Conservation (phyloP, 2,329 filamentous ascomycete species). For the Fusarium sp. region DNA sequence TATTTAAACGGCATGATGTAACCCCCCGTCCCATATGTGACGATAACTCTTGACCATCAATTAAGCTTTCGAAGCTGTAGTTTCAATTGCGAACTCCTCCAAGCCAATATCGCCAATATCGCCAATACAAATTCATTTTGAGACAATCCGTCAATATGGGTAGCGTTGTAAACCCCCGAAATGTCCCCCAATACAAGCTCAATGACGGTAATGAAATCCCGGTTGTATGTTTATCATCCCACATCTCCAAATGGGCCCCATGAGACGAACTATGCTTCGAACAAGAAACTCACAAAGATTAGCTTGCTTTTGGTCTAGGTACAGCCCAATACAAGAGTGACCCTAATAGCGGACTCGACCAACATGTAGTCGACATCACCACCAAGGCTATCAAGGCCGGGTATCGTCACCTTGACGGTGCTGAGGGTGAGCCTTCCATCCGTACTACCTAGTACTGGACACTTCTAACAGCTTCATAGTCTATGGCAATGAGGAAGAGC, state of each 20-base stretch:
- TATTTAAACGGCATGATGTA: slow-evolving; percentile 14
- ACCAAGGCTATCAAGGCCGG: slow-evolving; percentile 76
- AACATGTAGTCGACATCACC: slow-evolving; percentile 62
- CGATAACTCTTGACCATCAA: slow-evolving; percentile 13
- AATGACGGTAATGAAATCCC: slow-evolving; percentile 82
- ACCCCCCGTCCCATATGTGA: background rate
- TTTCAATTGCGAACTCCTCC: background rate
- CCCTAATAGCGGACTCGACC: slow-evolving; percentile 65
- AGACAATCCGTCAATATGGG: slow-evolving; percentile 24
- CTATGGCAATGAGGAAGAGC: slow-evolving; percentile 76
- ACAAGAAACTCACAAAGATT: slow-evolving; percentile 10
- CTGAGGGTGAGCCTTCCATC: slow-evolving; percentile 67
- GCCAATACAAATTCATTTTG: background rate
- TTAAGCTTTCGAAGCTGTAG: background rate
- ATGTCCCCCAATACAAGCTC: slow-evolving; percentile 73
- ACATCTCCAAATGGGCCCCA: background rate
- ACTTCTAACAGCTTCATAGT: slow-evolving; percentile 53
- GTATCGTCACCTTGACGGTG: slow-evolving; percentile 80
- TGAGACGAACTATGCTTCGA: no score
- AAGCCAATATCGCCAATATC: background rate
- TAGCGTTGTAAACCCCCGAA: slow-evolving; percentile 27
- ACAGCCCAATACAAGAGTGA: slow-evolving; percentile 73
- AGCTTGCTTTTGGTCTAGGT: slow-evolving; percentile 80
- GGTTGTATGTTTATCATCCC: slow-evolving; percentile 62
- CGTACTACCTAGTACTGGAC: no score